phyloP scores from a whole-genome alignment of 148 eudicot species.

The Rhododendron vialii region DNA sequence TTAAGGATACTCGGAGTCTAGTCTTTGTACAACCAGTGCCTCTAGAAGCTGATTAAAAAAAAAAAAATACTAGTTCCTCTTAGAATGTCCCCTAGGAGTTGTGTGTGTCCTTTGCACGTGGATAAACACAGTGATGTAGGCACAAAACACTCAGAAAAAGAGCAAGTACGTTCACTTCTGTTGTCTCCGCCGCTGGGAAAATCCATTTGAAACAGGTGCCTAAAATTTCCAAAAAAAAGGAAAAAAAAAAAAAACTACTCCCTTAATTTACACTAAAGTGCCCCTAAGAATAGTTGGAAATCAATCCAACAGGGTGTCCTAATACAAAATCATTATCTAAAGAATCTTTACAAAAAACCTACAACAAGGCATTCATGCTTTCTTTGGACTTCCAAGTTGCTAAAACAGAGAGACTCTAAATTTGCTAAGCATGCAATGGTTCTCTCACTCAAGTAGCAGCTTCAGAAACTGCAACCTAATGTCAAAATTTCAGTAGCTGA shows the following conservation, averaged over 20 bases:
- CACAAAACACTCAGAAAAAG: background rate
- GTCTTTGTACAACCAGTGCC: background rate
- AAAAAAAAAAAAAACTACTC: too few species aligned
- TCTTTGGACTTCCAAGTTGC: background rate
- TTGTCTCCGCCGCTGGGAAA: background rate
- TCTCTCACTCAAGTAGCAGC: background rate
- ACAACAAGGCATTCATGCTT: background rate
- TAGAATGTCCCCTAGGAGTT: background rate
- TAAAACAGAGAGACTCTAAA: background rate
- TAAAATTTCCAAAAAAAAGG: background rate
- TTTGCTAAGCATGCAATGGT: background rate
- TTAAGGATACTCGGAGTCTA: background rate
- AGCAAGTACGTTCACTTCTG: background rate
- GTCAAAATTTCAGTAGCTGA: background rate
- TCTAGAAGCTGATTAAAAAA: background rate
- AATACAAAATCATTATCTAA: background rate
- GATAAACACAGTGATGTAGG: background rate
- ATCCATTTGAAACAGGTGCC: background rate
- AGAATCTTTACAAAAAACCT: background rate
- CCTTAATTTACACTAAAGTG: background rate
- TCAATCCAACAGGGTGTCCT: background rate
- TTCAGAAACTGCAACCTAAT: background rate
- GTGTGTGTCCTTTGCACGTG: background rate
- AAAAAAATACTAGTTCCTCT: background rate
- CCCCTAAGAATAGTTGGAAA: background rate